Evolutionary conservation across 257 asterid genomes (phyloP).

Genomic region (Verbena officinalis): DNA sequence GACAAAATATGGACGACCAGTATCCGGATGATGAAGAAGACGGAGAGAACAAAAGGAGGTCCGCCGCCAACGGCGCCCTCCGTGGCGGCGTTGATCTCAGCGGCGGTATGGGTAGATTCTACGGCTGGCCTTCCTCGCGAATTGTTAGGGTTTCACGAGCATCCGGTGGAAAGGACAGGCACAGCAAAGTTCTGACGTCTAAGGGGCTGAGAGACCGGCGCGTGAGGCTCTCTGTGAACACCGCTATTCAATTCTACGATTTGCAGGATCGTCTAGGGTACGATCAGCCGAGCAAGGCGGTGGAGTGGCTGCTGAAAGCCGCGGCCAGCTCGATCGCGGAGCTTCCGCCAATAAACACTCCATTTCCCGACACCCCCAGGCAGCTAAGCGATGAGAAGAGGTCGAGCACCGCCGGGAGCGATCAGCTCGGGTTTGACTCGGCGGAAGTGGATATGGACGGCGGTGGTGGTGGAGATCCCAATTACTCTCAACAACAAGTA

Average conservation of each 20-base stretch:
- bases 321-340: conserved; percentile 68
- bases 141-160: conserved; percentile 82
- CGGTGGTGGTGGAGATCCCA: conserved; percentile 41
- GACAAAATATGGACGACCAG: conserved; percentile 48
- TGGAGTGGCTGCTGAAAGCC: conserved; percentile 86
- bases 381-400: conserved; percentile 70
- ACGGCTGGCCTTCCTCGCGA: conserved; percentile 67
- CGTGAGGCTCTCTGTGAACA: conserved; percentile 74
- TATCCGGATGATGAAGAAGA: conserved; percentile 52
- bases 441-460: conserved; percentile 56
- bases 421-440: conserved; percentile 53
- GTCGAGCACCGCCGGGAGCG: conserved; percentile 55
- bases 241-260: conserved; percentile 87
- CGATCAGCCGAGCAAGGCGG: conserved; percentile 94
- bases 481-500: conserved; percentile 32
- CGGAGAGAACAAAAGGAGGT: conserved; percentile 36
- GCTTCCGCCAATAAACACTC: conserved; percentile 60
- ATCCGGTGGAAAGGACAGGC: conserved; percentile 79
- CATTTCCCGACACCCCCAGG: conserved; percentile 62
- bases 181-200: conserved; percentile 84
- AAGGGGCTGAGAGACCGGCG: conserved; percentile 87
- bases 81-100: conserved; percentile 28
- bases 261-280: conserved; percentile 81
- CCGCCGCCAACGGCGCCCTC: background rate
- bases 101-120: conserved; percentile 44